Evolutionary conservation across 257 asterid genomes (phyloP), one percentile per base, ranked within the genome.

Genomic region (Primulina tabacum): DNA sequence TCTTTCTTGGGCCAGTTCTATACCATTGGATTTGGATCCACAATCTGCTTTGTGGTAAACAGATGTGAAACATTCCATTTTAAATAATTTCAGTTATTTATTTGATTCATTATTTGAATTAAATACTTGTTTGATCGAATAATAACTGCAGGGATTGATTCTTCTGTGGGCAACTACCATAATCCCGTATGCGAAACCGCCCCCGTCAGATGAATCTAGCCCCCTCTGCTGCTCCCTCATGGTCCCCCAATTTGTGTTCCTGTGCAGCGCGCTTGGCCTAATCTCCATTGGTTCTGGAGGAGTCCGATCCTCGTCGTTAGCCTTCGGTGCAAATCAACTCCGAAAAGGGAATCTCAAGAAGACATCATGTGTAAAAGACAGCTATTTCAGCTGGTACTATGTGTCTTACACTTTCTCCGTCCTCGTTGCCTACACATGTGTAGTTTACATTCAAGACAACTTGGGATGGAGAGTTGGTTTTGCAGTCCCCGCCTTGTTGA

Each of bases 271-370:
- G 2, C 71, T 89, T 1, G 95, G 78, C 12, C 79, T 89, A n/a
- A 78, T 91, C 60, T 82, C 97, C 1, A 75, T 86, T 7, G 97
- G 97, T 65, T 83, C 87, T 6, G 96, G 95, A 17, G 95, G 90
- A 6, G 76, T 86, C 20, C 65, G 89, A 63, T 75, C 96, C 2
- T 80, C 83, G 24, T 83, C 86, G 47, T 71, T 89, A 58, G 91
- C 93, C n/a, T 91, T 91, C 17, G 95, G 95, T 4, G 89, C 88
- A 0, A 82, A 89, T 72, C 97, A 91, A 38, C 60, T 90, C 52
- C 80, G 72, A 30, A 81, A 68, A n/a, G 73, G 68, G 5, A 77
- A 78, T 53, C 64, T 71, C 60, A 71, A 47, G 11, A 74, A 35
- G 16, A 64, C 69, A 28, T 60, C 70, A 0, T 26, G 70, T 34